Conservation (phyloP, 371 early-diverging fungal species). For the Mortierella sp. region DNA sequence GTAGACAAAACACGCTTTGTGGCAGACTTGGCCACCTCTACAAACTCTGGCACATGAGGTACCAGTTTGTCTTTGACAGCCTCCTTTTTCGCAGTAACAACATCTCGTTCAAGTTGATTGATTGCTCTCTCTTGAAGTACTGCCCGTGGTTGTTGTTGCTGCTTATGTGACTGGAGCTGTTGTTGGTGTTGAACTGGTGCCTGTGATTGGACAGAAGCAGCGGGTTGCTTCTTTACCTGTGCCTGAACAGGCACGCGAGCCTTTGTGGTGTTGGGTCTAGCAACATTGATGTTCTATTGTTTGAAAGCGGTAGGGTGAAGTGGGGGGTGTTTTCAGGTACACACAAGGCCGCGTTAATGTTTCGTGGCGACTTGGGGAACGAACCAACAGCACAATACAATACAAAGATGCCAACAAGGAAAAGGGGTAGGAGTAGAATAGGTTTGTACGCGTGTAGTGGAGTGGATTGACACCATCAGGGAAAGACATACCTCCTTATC, state of each 20-base stretch:
- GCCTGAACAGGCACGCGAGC: conserved; percentile 8
- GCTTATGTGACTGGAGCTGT: neutral
- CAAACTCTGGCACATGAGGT: too few species aligned
- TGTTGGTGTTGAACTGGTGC: conserved; percentile 3
- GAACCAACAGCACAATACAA: neutral
- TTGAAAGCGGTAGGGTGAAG: neutral
- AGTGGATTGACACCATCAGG: neutral
- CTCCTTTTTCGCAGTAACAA: neutral
- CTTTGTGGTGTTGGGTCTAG: neutral
- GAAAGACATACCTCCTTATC: too few species aligned
- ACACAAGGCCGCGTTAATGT: too few species aligned
- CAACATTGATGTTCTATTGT: neutral
- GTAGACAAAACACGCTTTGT: neutral
- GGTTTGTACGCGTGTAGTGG: neutral
- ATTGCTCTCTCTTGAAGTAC: conserved; percentile 11
- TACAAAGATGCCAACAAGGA: neutral
- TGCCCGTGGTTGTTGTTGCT: conserved; percentile 1
- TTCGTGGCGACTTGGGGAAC: neutral
- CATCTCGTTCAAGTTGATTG: neutral
- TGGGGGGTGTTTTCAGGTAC: conserved; percentile 1
- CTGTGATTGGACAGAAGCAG: neutral
- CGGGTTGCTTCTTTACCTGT: conserved; percentile 3
- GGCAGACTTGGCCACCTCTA: neutral
- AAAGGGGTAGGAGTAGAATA: neutral
- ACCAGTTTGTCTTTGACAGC: neutral